Base-by-base conservation (phyloP, 2,329 filamentous ascomycete genomes). In the Botrytis elliptica region DNA sequence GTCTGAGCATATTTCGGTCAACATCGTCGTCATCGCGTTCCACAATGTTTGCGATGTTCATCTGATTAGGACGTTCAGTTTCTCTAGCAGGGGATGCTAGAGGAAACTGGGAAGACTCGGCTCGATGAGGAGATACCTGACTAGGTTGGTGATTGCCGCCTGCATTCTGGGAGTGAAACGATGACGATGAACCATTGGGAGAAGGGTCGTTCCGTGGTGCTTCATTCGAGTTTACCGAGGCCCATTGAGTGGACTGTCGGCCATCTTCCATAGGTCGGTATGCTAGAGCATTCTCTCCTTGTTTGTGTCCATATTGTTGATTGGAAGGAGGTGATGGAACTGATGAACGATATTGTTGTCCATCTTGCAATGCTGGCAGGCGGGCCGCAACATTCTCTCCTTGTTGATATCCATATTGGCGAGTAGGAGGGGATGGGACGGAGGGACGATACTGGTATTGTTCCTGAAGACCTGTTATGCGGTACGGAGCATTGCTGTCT, bases 371-470 rank as follows among this genome's bases (percentile, higher is more conserved):
- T 36, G 49, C 25, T 55, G 46, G 9, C 6, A 18, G 36, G 8
- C 8, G 46, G 18, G 12, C 22, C 25, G 25, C 3, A n/a, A 25
- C 12, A 16, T 55, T 68, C n/a, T 55, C 46, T 55, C 36, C 36
- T 8, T n/a, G 65, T 55, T 55, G 65, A 68, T 55, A 40, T 68
- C 46, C 46, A 55, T 75, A 62, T n/a, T 77, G 75, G 55, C 80
- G 80, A 29, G 77, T 79, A n/a, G 81, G 80, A 42, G 81, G 77
- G 36, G 81, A 82, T n/a, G 81, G 82, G 36, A 82, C 81, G 25
- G 83, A 77, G 22, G 82, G 80, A 1, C 80, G 78, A 22, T 80
- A 77, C 9, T 52, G 25, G 38, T 52, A 36, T 22, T 29, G 29
- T 7, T 14, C 49, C 42, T 42, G 16, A 22, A 29, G 4, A 18